Percentiles rank a stretch among this genome's conserved stretches.
phyloP scores from a whole-genome alignment of 2,329 filamentous ascomycete genomes.

The Beauveria scarabaeidicola region DNA sequence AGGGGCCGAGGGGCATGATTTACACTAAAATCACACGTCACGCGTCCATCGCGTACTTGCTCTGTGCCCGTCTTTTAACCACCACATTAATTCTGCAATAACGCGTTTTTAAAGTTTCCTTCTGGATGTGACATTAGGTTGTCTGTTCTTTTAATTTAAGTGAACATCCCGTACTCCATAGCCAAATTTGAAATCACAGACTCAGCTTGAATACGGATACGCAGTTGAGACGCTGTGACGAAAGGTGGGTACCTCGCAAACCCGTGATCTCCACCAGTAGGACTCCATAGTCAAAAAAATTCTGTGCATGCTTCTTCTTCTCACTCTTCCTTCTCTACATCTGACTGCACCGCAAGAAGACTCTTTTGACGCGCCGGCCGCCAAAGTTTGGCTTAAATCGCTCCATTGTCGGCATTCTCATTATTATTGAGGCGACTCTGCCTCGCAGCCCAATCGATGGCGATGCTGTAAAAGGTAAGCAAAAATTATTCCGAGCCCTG shows the following conservation, averaged over 20 bases:
- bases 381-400: not conserved
- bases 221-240: not conserved
- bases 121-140: not conserved
- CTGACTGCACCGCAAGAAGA: not conserved
- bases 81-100: too few relatives aligned
- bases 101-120: not conserved
- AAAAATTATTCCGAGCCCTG: not conserved
- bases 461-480: constrained; percentile 10
- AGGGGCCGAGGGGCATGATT: too few relatives aligned
- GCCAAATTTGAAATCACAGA: not conserved
- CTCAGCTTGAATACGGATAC: not conserved
- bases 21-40: too few relatives aligned
- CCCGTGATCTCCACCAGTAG: constrained; percentile 2
- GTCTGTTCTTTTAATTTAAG: too few relatives aligned
- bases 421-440: not conserved
- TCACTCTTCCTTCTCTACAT: not conserved
- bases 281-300: constrained; percentile 7
- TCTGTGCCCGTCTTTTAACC: too few relatives aligned
- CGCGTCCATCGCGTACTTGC: too few relatives aligned
- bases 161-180: not conserved
- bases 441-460: not conserved
- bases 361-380: not conserved
- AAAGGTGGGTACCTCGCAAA: constrained; percentile 8
- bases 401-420: not conserved
- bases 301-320: not conserved